Base-by-base conservation (phyloP, 1,139 yeast genomes). In the Suhomyces atakaporum region DNA sequence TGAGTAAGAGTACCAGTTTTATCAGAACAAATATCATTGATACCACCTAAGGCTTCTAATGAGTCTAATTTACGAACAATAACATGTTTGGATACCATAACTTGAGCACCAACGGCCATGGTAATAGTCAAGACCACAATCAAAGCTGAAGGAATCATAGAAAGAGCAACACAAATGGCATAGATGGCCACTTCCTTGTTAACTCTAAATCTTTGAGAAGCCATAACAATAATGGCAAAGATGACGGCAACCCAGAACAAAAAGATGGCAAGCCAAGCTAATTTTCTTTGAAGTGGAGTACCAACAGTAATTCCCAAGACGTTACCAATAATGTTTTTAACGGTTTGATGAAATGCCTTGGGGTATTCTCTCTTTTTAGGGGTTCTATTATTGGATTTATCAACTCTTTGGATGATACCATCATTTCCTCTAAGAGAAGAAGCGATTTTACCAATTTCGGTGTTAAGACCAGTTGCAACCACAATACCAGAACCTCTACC, bases 121-220 rank as follows among this genome's bases (percentile, higher is more conserved):
- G 77, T 71, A 29, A 74, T 66, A 26, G 81, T 75, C 38, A 76
- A 64, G 14, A 77, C 80, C 34, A 76, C 73, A 33, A 79, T 77
- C 46, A 76, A 60, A 20, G 81, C 76, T 26, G 76, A 77, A 3
- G 81, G 81, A 43, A 76, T 73, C 63, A 75, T 75, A 3, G 79
- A 69, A 32, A 76, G 73, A 0, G 76, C 73, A 35, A 74, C 70
- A 39, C 63, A 74, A 48, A 49, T 63, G 46, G 54, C 75, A 49
- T 44, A 68, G 56, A 49, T 64, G 32, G 60, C 78, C 49, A 70
- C 76, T 56, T 49, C 65, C 57, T 43, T 68, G 64, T 58, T 73
- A 53, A 53, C 67, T 39, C 44, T 53, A 59, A 53, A 62, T 50
- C 39, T 59, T 38, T 62, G 68, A 6, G 66, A 56, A 2, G 55